These are phyloP conservation scores for Trebouxia gelatinosa DNA, from an alignment of 163 green algal species.

Conservation along the genomic window DNA sequence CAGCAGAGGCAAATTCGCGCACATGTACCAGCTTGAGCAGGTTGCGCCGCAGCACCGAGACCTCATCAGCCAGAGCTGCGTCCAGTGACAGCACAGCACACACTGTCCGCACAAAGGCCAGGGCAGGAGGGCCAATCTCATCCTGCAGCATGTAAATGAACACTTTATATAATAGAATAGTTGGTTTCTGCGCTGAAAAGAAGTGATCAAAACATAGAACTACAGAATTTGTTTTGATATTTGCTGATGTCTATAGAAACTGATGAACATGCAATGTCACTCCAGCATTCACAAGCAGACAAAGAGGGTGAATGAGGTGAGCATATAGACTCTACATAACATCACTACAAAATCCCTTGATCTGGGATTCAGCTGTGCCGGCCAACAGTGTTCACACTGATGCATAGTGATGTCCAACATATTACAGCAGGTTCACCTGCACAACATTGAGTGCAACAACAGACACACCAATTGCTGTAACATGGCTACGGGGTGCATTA, in stretches of 20 bases:
- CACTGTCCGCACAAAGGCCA: conserved; percentile 82
- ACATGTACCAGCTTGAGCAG: conserved; percentile 70
- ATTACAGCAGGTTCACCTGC: background rate
- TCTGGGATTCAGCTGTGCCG: too few relatives aligned
- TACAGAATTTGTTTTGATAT: background rate
- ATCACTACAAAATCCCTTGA: too few relatives aligned
- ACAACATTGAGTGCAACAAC: background rate
- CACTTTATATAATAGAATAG: background rate
- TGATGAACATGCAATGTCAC: background rate
- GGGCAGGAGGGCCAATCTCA: conserved; percentile 74
- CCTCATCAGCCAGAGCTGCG: conserved; percentile 46
- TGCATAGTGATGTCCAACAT: background rate
- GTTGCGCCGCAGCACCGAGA: conserved; percentile 58
- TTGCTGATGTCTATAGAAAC: too few relatives aligned
- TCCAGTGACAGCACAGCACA: conserved; percentile 81
- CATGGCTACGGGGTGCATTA: background rate
- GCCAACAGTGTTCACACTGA: too few relatives aligned
- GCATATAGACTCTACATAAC: too few relatives aligned
- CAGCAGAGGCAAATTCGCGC: conserved; percentile 79
- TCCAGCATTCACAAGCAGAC: too few relatives aligned
- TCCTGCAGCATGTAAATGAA: conserved; percentile 52
- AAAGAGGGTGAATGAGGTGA: too few relatives aligned
- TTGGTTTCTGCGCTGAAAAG: background rate
- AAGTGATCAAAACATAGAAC: background rate
- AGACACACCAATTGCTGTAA: background rate